These are phyloP conservation scores for Podila horticola DNA, from an alignment of 192 early-diverging fungal genomes.

Conservation along the genomic window DNA sequence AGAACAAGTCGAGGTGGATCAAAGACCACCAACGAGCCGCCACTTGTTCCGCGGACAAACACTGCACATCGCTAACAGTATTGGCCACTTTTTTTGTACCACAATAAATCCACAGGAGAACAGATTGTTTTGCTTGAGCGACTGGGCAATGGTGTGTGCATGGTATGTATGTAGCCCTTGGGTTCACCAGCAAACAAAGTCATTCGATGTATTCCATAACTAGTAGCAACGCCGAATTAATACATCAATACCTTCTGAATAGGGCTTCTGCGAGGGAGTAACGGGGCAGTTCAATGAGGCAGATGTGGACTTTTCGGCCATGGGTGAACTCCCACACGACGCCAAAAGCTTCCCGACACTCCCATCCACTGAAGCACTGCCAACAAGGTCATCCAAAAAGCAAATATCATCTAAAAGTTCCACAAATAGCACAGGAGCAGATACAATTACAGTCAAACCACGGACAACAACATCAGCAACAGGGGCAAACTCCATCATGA, in stretches of 20 bases:
- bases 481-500: neutral
- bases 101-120: constrained; percentile 16
- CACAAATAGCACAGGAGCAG: too few species aligned
- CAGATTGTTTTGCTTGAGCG: constrained; percentile 32
- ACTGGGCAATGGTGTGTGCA: constrained; percentile 31
- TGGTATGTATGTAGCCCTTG: constrained; percentile 17
- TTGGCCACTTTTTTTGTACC: too few species aligned
- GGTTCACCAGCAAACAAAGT: neutral
- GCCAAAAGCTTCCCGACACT: too few species aligned
- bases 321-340: too few species aligned
- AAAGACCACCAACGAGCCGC: too few species aligned
- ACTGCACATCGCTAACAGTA: neutral
- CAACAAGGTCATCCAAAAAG: too few species aligned
- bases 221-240: neutral
- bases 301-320: constrained; percentile 54
- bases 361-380: too few species aligned
- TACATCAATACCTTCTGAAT: neutral
- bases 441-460: too few species aligned
- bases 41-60: too few species aligned
- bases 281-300: constrained; percentile 61
- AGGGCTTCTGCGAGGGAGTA: constrained; percentile 70
- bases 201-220: neutral
- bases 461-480: neutral
- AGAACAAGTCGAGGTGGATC: too few species aligned
- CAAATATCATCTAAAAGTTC: too few species aligned